Evolutionary conservation across 345 rosid genomes (phyloP).

Genomic region (Euphorbia peplus): DNA sequence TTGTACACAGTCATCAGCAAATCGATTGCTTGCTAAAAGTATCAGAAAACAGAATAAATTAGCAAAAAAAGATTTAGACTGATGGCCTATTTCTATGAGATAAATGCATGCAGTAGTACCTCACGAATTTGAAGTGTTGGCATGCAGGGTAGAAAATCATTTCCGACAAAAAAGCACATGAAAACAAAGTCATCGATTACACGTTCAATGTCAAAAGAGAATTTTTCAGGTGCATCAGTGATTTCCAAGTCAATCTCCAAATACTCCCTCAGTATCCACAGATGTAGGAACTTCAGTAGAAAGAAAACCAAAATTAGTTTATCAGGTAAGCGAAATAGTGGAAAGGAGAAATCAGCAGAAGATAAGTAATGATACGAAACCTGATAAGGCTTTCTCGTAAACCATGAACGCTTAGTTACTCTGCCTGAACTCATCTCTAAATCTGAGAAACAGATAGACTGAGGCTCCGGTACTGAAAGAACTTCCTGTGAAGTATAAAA

Average conservation of each 20-base stretch:
- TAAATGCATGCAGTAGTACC: slow-evolving; percentile 33
- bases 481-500: too few species aligned
- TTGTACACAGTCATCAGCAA: slow-evolving; percentile 29
- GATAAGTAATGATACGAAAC: too few species aligned
- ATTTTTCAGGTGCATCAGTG: slow-evolving; percentile 37
- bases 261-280: slow-evolving; percentile 93
- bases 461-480: not conserved
- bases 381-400: slow-evolving; percentile 21
- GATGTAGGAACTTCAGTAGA: slow-evolving; percentile 59
- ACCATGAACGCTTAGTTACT: not conserved
- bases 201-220: slow-evolving; percentile 56
- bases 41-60: too few species aligned
- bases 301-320: not conserved
- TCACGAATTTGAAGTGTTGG: slow-evolving; percentile 95
- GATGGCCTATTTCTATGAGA: not conserved
- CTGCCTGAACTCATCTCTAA: not conserved
- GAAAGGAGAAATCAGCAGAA: too few species aligned
- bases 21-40: slow-evolving; percentile 23
- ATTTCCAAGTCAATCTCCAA: slow-evolving; percentile 74
- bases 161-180: slow-evolving; percentile 96
- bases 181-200: slow-evolving; percentile 91
- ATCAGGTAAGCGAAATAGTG: not conserved
- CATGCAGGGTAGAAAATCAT: slow-evolving; percentile 98
- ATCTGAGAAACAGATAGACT: not conserved
- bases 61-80: not conserved